Evolutionary conservation across 2,329 filamentous ascomycete genomes (phyloP).

Genomic region (Stachybotrys chartarum): DNA sequence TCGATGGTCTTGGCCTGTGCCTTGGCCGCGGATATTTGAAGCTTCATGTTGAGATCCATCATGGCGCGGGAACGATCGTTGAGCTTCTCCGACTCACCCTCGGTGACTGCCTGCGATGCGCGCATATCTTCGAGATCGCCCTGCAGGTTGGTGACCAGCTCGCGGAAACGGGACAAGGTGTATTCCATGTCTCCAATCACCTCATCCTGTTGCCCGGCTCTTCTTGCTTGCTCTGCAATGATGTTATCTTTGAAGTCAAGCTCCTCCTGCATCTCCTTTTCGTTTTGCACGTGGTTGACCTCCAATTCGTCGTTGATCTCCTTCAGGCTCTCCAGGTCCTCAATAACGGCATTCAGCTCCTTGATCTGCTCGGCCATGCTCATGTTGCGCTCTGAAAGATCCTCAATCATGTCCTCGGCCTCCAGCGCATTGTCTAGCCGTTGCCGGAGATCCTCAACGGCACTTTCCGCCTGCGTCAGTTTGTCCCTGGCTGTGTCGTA

Average conservation of each 20-base stretch:
- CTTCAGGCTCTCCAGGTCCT: slow-evolving; percentile 81
- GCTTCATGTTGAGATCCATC: slow-evolving; percentile 93
- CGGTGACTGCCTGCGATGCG: slow-evolving; percentile 84
- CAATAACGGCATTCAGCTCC: slow-evolving; percentile 72
- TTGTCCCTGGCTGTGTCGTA: slow-evolving; percentile 66
- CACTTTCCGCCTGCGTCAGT: slow-evolving; percentile 62
- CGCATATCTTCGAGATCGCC: slow-evolving; percentile 86
- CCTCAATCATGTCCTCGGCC: slow-evolving; percentile 90
- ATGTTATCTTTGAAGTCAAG: slow-evolving; percentile 81
- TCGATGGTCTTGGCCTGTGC: slow-evolving; percentile 93
- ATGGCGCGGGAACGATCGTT: slow-evolving; percentile 84
- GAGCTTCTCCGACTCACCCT: slow-evolving; percentile 86
- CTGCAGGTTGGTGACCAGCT: slow-evolving; percentile 80
- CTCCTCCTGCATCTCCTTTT: slow-evolving; percentile 91
- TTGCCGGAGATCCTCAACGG: slow-evolving; percentile 78
- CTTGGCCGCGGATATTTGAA: slow-evolving; percentile 84
- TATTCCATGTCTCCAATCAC: slow-evolving; percentile 83
- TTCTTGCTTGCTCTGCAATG: slow-evolving; percentile 73
- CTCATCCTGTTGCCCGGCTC: slow-evolving; percentile 69
- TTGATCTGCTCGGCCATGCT: slow-evolving; percentile 75
- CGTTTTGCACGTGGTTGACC: slow-evolving; percentile 83
- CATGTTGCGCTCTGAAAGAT: slow-evolving; percentile 82
- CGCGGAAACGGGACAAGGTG: slow-evolving; percentile 79
- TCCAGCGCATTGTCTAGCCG: slow-evolving; percentile 85
- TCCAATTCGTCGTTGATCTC: slow-evolving; percentile 95